These are phyloP conservation scores for Melaleuca alternifolia DNA, from an alignment of 345 rosid species.

Conservation along the genomic window DNA sequence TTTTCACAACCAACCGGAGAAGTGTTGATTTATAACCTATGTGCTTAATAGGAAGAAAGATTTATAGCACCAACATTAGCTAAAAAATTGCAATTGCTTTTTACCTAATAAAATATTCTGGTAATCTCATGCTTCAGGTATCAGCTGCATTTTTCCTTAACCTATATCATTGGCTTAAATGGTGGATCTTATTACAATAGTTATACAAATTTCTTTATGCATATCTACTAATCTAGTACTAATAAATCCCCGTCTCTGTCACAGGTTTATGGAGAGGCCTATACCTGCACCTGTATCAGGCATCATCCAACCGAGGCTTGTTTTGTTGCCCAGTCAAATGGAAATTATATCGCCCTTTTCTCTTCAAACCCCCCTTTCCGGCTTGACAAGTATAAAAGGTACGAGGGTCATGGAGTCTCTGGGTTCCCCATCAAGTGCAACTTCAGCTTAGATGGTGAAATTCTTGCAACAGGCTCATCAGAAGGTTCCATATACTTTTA, in stretches of 20 bases:
- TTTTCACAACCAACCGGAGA: not conserved
- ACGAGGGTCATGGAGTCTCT: slow-evolving; percentile 59
- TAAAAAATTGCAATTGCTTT: not conserved
- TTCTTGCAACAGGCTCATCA: slow-evolving; percentile 64
- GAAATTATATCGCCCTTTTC: slow-evolving; percentile 72
- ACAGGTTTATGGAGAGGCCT: slow-evolving; percentile 83
- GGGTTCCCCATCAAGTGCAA: slow-evolving; percentile 80
- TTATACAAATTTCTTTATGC: not conserved
- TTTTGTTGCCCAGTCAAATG: slow-evolving; percentile 78
- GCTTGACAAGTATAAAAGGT: slow-evolving; percentile 68
- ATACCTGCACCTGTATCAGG: slow-evolving; percentile 68
- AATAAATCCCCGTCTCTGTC: slow-evolving; percentile 12
- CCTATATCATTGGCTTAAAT: no score
- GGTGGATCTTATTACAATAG: not conserved
- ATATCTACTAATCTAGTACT: not conserved
- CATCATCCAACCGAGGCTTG: slow-evolving; percentile 50
- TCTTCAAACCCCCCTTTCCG: slow-evolving; percentile 64
- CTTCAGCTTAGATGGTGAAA: slow-evolving; percentile 62
- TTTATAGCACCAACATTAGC: not conserved
- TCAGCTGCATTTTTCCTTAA: not conserved
- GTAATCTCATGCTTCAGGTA: not conserved
- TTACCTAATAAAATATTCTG: not conserved
- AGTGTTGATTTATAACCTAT: not conserved
- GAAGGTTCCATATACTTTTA: slow-evolving; percentile 62
- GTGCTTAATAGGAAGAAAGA: not conserved